These are phyloP conservation scores for Solanum rostratum DNA, from an alignment of 257 asterid genomes.

Conservation along the genomic window DNA sequence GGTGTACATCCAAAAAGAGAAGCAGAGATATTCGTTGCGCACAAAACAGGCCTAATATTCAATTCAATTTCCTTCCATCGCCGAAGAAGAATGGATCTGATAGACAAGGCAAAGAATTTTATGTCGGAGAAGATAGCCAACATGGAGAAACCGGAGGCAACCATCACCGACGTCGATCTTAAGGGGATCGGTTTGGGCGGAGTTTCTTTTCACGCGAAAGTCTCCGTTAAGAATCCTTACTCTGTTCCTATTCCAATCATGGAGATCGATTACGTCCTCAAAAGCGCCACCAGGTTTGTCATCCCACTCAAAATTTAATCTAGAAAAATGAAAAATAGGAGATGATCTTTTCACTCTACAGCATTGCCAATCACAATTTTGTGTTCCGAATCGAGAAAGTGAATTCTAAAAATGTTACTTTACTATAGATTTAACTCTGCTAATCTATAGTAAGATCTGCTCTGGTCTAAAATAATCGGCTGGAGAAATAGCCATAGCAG, in stretches of 20 bases:
- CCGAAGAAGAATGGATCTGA: conserved; percentile 20
- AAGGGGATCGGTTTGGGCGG: conserved; percentile 38
- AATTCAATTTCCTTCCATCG: background rate
- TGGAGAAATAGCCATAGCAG: background rate
- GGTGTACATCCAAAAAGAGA: background rate
- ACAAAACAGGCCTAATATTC: background rate
- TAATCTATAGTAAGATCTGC: background rate
- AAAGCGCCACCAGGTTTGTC: conserved; percentile 44
- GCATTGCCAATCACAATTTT: background rate
- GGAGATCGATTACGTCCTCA: conserved; percentile 49
- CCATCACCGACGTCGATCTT: conserved; percentile 59
- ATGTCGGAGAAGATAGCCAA: conserved; percentile 11
- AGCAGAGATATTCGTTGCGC: background rate
- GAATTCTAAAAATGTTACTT: background rate
- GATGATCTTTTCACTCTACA: background rate
- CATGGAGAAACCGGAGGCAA: conserved; percentile 61
- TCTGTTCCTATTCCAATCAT: conserved; percentile 49
- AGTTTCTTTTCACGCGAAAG: conserved; percentile 40
- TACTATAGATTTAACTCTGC: background rate
- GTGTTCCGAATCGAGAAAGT: background rate
- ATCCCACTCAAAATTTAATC: too few relatives aligned
- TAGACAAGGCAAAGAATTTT: conserved; percentile 47
- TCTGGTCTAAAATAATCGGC: background rate
- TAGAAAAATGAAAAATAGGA: too few relatives aligned
- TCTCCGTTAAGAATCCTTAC: conserved; percentile 49